A percentile compares a stretch with the other conserved stretches of the same genome.
Evolutionary conservation across 2,329 filamentous ascomycete species (phyloP).

Genomic region (Trichoderma atrobrunneum): DNA sequence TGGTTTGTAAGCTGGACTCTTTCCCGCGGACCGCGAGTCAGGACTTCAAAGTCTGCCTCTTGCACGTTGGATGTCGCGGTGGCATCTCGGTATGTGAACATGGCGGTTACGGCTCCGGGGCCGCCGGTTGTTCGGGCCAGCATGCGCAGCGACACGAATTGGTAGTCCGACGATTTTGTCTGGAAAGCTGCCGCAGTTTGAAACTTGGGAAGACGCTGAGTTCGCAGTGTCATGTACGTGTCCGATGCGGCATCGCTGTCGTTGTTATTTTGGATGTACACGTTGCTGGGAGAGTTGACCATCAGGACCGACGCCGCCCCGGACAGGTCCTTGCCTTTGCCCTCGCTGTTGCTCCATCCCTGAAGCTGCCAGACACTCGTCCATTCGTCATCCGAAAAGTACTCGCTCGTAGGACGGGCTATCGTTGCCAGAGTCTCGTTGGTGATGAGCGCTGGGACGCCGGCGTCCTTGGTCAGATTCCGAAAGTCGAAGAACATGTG

Average conservation of each 20-base stretch:
- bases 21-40: constrained; percentile 45
- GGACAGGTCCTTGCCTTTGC: constrained; percentile 28
- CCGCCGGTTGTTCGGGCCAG: constrained; percentile 48
- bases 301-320: constrained; percentile 34
- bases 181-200: constrained; percentile 51
- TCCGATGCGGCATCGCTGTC: constrained; percentile 33
- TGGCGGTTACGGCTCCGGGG: constrained; percentile 49
- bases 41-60: constrained; percentile 53
- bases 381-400: constrained; percentile 39
- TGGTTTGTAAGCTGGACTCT: constrained; percentile 60
- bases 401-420: constrained; percentile 37
- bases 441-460: constrained; percentile 33
- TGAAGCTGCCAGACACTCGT: constrained; percentile 39
- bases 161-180: constrained; percentile 30
- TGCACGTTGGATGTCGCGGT: constrained; percentile 39
- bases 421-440: constrained; percentile 29
- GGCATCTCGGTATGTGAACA: constrained; percentile 50
- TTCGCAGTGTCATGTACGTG: constrained; percentile 50
- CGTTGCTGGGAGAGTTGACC: constrained; percentile 43
- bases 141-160: constrained; percentile 44
- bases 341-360: constrained; percentile 42
- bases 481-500: constrained; percentile 53
- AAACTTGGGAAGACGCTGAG: constrained; percentile 41
- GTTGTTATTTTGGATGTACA: constrained; percentile 46
- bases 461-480: constrained; percentile 39